Evolutionary conservation across 176 grass and related monocot species (phyloP).

Genomic region (Rhipidocladum racemiflorum): DNA sequence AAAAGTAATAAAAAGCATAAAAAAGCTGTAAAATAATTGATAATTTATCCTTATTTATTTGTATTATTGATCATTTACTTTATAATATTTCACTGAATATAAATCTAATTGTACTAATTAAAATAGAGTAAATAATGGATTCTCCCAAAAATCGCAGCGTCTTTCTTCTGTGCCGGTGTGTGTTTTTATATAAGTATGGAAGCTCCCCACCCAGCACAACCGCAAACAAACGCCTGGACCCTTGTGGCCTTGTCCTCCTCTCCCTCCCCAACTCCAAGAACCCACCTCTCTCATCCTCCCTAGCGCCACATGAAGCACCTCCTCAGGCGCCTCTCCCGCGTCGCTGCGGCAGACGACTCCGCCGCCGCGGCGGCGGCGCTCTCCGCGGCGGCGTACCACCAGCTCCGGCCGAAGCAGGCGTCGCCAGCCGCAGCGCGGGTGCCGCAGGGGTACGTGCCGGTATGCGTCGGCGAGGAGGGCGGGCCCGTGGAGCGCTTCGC

Average conservation of each 20-base stretch:
- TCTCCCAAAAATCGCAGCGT: not conserved
- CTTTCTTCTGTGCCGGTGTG: too few relatives aligned
- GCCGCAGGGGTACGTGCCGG: slow-evolving; percentile 70
- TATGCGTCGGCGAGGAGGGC: slow-evolving; percentile 78
- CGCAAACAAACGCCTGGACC: not conserved
- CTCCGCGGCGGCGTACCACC: not conserved
- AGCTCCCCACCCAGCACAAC: not conserved
- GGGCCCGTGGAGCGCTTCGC: slow-evolving; percentile 67
- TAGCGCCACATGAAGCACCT: slow-evolving; percentile 50
- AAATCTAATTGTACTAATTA: too few relatives aligned
- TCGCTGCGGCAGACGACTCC: slow-evolving; percentile 37
- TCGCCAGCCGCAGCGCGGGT: not conserved
- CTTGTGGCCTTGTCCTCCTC: not conserved
- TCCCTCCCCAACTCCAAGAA: not conserved
- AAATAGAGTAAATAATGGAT: too few relatives aligned
- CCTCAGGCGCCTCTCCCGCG: slow-evolving; percentile 57
- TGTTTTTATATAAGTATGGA: slow-evolving; percentile 10
- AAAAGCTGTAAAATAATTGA: too few relatives aligned
- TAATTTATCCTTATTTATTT: too few relatives aligned
- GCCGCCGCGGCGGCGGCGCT: not conserved
- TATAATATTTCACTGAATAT: too few relatives aligned
- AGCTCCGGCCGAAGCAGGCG: not conserved
- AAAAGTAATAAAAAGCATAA: not conserved
- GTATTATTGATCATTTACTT: too few relatives aligned
- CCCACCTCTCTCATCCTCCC: not conserved